Evolutionary conservation across 805 yeast species (phyloP).

Genomic region (Wickerhamomyces xylosicus): DNA sequence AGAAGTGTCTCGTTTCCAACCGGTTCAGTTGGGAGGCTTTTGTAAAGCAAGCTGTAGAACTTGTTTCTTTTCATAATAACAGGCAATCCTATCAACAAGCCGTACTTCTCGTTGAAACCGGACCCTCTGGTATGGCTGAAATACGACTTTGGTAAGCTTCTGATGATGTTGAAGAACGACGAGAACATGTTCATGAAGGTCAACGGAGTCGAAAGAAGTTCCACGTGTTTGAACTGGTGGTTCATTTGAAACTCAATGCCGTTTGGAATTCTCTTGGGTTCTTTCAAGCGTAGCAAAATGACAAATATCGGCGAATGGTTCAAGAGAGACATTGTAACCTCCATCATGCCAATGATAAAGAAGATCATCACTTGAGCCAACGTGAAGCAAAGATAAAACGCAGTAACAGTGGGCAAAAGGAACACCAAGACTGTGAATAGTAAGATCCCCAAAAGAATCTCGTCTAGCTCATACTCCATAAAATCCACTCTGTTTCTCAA

Average conservation of each 20-base stretch:
- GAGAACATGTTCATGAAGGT: background rate
- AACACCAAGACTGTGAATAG: conserved; percentile 72
- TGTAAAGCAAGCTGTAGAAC: background rate
- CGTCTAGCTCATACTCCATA: conserved; percentile 77
- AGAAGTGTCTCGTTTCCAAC: background rate
- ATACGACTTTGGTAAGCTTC: background rate
- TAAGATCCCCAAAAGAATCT: conserved; percentile 78
- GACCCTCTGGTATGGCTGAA: background rate
- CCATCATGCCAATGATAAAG: conserved; percentile 38
- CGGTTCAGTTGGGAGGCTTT: background rate
- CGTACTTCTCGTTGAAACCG: background rate
- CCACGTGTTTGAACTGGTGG: background rate
- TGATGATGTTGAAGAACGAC: background rate
- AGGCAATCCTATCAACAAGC: background rate
- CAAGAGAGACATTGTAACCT: conserved; percentile 48
- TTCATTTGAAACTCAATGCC: conserved; percentile 30
- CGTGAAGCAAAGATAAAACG: conserved; percentile 73
- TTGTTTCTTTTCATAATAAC: background rate
- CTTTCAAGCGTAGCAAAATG: conserved; percentile 66
- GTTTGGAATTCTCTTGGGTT: conserved; percentile 59
- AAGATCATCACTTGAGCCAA: conserved; percentile 43
- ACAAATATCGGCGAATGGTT: conserved; percentile 88
- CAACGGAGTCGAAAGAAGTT: background rate
- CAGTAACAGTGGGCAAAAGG: conserved; percentile 77
- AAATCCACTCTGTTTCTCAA: conserved; percentile 80